Evolutionary conservation across 768 basidiomycete genomes (phyloP).

Genomic region (Tulasnella sp.): DNA sequence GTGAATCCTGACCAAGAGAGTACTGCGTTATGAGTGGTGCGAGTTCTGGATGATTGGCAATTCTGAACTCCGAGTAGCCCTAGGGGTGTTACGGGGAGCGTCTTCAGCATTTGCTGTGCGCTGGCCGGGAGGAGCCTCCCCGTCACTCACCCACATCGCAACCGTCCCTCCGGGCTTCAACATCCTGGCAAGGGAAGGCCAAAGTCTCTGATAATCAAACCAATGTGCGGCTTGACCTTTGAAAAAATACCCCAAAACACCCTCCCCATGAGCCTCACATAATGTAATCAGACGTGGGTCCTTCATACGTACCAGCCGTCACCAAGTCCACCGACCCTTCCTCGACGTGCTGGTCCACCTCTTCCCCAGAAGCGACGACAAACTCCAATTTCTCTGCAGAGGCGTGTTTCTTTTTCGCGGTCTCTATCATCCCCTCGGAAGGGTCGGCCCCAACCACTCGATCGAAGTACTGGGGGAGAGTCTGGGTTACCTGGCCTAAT

Average conservation of each 20-base stretch:
- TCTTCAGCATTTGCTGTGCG: too few species aligned
- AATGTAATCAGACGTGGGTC: not conserved
- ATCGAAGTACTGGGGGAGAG: slow-evolving; percentile 45
- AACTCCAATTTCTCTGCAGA: not conserved
- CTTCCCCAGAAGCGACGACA: slow-evolving; percentile 39
- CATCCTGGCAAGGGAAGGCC: slow-evolving; percentile 26
- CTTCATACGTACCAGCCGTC: slow-evolving; percentile 25
- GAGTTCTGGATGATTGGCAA: slow-evolving; percentile 51
- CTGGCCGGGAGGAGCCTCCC: too few species aligned
- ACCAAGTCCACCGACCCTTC: slow-evolving; percentile 32
- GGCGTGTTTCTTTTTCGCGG: slow-evolving; percentile 31
- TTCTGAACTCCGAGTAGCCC: slow-evolving; percentile 62
- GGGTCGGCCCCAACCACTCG: slow-evolving; percentile 70
- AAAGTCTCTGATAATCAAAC: slow-evolving; percentile 29
- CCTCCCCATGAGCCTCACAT: too few species aligned
- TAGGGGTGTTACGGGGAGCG: slow-evolving; percentile 21
- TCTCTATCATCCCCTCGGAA: slow-evolving; percentile 57
- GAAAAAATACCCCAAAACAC: not conserved
- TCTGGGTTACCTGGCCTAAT: slow-evolving; percentile 61
- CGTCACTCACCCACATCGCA: slow-evolving; percentile 27
- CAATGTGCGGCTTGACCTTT: slow-evolving; percentile 32
- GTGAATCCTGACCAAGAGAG: slow-evolving; percentile 30
- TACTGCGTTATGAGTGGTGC: slow-evolving; percentile 54
- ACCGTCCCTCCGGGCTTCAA: slow-evolving; percentile 30
- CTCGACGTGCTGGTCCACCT: slow-evolving; percentile 39